Evolutionary conservation across 2,329 filamentous ascomycete genomes (phyloP).

Genomic region (Bisporella sp.): DNA sequence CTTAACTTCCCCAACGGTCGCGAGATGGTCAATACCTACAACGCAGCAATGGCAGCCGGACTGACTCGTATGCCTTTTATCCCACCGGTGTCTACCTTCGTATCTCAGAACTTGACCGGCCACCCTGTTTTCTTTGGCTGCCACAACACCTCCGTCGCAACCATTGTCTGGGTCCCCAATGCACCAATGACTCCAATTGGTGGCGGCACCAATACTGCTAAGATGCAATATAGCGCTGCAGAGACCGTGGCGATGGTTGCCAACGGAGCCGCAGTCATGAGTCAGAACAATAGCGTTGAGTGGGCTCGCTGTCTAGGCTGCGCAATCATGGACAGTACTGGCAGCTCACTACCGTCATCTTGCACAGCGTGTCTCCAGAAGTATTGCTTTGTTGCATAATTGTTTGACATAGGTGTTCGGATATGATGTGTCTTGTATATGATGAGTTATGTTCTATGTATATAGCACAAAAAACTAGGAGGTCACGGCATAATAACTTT

Average conservation of each 20-base stretch:
- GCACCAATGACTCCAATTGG: slow-evolving; percentile 28
- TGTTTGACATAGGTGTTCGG: too few relatives aligned
- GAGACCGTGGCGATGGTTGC: slow-evolving; percentile 30
- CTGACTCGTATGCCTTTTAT: slow-evolving; percentile 35
- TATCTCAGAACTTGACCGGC: slow-evolving; percentile 20
- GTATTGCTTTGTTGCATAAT: not conserved
- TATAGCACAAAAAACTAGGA: too few relatives aligned
- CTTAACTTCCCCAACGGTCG: slow-evolving; percentile 36
- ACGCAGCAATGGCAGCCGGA: slow-evolving; percentile 7
- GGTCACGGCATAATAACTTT: too few relatives aligned
- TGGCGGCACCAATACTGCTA: slow-evolving; percentile 22
- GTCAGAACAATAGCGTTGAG: slow-evolving; percentile 26
- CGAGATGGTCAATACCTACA: slow-evolving; percentile 26
- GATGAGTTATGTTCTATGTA: too few relatives aligned
- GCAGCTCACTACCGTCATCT: slow-evolving; percentile 14
- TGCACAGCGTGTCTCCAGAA: not conserved
- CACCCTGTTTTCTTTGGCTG: slow-evolving; percentile 36
- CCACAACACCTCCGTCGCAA: slow-evolving; percentile 37
- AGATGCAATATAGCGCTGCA: slow-evolving; percentile 27
- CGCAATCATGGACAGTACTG: slow-evolving; percentile 28
- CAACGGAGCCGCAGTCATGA: slow-evolving; percentile 31
- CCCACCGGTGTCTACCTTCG: slow-evolving; percentile 26
- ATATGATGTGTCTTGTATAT: too few relatives aligned
- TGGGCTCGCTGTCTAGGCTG: slow-evolving; percentile 34
- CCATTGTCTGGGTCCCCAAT: slow-evolving; percentile 38